Conservation (phyloP, 441 rosid genomes). For the Arabidopsis lyrata region DNA sequence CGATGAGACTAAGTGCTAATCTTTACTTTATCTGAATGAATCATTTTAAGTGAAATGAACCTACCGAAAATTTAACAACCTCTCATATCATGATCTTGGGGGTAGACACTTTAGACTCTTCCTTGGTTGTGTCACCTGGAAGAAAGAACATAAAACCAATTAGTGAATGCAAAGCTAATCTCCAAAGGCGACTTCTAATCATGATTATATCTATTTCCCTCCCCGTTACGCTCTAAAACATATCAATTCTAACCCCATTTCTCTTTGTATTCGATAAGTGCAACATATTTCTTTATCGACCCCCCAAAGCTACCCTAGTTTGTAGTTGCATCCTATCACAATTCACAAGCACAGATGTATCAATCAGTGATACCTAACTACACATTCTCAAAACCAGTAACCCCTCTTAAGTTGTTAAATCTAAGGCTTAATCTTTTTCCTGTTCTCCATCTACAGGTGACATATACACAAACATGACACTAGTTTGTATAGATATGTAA, state of each 20-base stretch:
- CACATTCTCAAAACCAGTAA: no score
- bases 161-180: background rate
- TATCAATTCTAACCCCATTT: background rate
- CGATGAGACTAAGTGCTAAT: conserved; percentile 17
- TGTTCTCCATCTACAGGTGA: no score
- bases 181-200: background rate
- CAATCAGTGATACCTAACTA: background rate
- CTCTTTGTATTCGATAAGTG: background rate
- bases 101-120: conserved; percentile 35
- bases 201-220: background rate
- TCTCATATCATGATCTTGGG: conserved; percentile 42
- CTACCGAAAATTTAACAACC: background rate
- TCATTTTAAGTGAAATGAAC: background rate
- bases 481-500: background rate
- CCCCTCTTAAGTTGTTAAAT: no score
- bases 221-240: background rate
- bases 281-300: background rate
- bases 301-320: background rate
- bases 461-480: background rate
- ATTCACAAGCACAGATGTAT: background rate
- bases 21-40: conserved; percentile 14
- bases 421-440: no score
- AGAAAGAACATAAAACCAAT: conserved; percentile 26
- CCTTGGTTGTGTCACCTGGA: conserved; percentile 24
- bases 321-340: background rate